Base-by-base conservation (phyloP, 139 green algal genomes). In the Deuterostichococcus epilithicus region DNA sequence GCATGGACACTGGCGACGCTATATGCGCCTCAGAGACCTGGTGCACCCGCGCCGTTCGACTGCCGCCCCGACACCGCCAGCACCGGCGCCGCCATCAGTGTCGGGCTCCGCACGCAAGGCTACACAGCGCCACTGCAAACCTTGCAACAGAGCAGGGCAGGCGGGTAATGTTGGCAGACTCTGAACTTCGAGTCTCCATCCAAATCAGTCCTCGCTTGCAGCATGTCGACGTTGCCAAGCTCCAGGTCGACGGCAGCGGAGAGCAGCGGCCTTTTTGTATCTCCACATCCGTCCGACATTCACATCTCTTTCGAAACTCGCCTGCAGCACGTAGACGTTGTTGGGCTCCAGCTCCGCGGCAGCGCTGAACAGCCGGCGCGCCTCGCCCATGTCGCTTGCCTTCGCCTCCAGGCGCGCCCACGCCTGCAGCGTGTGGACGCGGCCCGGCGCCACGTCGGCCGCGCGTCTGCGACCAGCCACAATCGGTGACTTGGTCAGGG, bases 241-340 rank as follows among this genome's bases (percentile, higher is more conserved):
- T 73, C 65, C 20, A 70, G 66, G 34, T 44, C 2, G 33, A 60
- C 23, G 5, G 66, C 44, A n/a, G 2, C 22, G 33, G 47, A 22
- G 66, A 82, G 88, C 30, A 84, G 52, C 58, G n/a, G n/a, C n/a
- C n/a, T n/a, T n/a, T n/a, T n/a, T n/a, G n/a, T n/a, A n/a, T n/a
- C n/a, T n/a, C n/a, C n/a, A n/a, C n/a, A n/a, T 52, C 8, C 42
- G 8, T 8, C 42, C 42, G 42, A 13, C 42, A 52, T 8, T 52
- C 8, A 52, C 42, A 13, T 8, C 8, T 8, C 42, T 8, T 59
- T 26, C 52, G 23, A 13, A 28, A 3, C 70, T 32, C 45, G 86
- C 75, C 71, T 86, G 85, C 28, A 90, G 67, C 75, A 91, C 85
- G 68, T 83, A 86, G n/a, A 71, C 76, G 78, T 87, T 92, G 75